Base-by-base conservation (phyloP, 2,329 filamentous ascomycete species). In the Colletotrichum shisoi region DNA sequence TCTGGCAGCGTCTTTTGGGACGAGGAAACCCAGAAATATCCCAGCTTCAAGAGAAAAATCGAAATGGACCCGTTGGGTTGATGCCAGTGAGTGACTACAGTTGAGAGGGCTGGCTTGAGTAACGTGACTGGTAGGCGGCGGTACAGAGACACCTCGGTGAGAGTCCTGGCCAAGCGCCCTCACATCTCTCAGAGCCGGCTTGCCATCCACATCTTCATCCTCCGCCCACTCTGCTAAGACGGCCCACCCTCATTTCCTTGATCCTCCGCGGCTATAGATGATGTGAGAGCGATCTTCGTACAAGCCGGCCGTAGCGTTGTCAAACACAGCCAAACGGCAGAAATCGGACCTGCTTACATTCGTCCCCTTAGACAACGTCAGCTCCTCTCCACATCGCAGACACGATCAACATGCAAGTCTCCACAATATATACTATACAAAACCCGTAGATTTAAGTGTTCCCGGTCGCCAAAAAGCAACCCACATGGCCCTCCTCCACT, bases 381-480 rank as follows among this genome's bases (percentile, higher is more conserved):
- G 19, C 17, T 6, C n/a, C 24, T 57, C 27, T 45, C 54, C 42
- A 15, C 40, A 34, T 13, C 40, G 17, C 40, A 37, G n/a, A 17
- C 39, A 9, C 24, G n/a, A 45, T 15, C 39, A 31, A 45, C 39
- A 12, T 27, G n/a, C 27, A 34, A 34, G 31, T 46, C 44, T 46
- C 54, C 54, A 57, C 54, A 45, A 9, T n/a, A 57, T 34, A 24
- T n/a, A 17, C 40, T 27, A 46, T 34, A 8, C 31, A 34, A 34
- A 34, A 9, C 31, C 8, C 17, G 48, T 9, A 7, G 4, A 37
- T 19, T 57, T 11, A 46, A 46, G 19, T 44, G 54, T 46, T 21
- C 27, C 27, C 42, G 17, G 42, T 24, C n/a, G 4, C n/a, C 8
- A 45, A 27, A 15, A 46, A 13, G 21, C 4, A 37, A 12, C 2